Base-by-base conservation (phyloP, 176 grass and related monocot species). In the Avena eriantha region DNA sequence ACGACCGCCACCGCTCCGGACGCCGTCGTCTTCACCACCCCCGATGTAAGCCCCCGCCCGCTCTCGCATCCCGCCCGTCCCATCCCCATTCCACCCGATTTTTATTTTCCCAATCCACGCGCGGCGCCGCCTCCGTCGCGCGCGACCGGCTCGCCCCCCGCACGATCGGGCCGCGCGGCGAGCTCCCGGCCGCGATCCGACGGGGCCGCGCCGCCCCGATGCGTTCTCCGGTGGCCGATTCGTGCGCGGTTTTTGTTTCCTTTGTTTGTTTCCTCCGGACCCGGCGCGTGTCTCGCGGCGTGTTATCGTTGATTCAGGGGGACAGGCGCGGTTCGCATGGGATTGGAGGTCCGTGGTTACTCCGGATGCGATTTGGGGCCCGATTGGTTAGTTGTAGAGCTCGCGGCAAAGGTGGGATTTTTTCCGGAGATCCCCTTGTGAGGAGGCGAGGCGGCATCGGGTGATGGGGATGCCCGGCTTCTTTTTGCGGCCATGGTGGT, bases 381-480 rank as follows among this genome's bases (percentile, higher is more conserved):
- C 54, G 68, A 83, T 70, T 60, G 69, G 35, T 3, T 60, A 61
- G 35, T 3, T 5, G 43, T 64, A 71, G 74, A 31, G 14, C 82
- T 75, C 19, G 80, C 14, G 46, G 70, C 34, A 89, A 91, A 88
- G 73, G 43, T 48, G 53, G 66, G 76, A 53, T 80, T 94, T 89
- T 91, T 74, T 21, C 7, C 21, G 75, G 77, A 91, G 81, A 89
- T 67, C 64, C 81, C 69, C 36, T 46, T 41, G 77, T n/a, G 55
- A 59, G n/a, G 43, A 69, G 67, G 33, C 43, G 43, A 16, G 45
- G 73, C 48, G 23, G 77, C 64, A 86, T 87, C 72, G 53, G 78
- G 13, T 79, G 87, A 91, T 67, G 82, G 82, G 8, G 80, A 84
- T 72, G 70, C 31, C 51, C 50, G 39, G 14, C 71, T 43, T 47